Percentiles rank a stretch among this genome's conserved stretches.
phyloP scores from a whole-genome alignment of 1,139 yeast genomes.

The Yamadazyma taylorii region DNA sequence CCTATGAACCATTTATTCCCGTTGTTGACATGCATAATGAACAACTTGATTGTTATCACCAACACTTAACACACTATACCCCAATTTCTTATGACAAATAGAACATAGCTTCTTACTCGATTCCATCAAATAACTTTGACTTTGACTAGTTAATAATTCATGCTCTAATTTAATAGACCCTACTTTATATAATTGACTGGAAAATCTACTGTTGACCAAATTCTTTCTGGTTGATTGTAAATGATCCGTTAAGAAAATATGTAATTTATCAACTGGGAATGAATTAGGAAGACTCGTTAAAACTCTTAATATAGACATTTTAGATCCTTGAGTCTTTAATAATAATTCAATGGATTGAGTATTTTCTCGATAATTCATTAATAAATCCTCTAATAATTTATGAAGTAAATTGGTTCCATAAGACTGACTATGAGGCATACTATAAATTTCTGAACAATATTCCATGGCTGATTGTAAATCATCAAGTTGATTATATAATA shows the following conservation, averaged over 20 bases:
- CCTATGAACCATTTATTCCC: no score
- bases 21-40: conserved; percentile 65
- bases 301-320: conserved; percentile 53
- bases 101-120: conserved; percentile 49
- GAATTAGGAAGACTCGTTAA: conserved; percentile 52
- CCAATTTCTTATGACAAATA: conserved; percentile 61
- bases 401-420: conserved; percentile 42
- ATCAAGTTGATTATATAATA: conserved; percentile 57
- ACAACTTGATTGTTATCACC: conserved; percentile 53
- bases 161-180: conserved; percentile 35
- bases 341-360: conserved; percentile 43
- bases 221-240: conserved; percentile 33
- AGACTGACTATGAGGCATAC: conserved; percentile 29
- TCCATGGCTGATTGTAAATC: conserved; percentile 59
- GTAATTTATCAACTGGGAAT: conserved; percentile 46
- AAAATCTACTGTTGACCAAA: conserved; percentile 27
- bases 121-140: conserved; percentile 36
- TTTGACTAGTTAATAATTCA: conserved; percentile 37
- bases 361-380: conserved; percentile 32
- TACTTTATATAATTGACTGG: conserved; percentile 37
- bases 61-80: conserved; percentile 60
- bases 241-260: conserved; percentile 47
- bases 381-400: conserved; percentile 38
- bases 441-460: conserved; percentile 58
- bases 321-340: conserved; percentile 49